phyloP scores from a whole-genome alignment of 2,329 filamentous ascomycete genomes.

The Ramularia collo-cygni region DNA sequence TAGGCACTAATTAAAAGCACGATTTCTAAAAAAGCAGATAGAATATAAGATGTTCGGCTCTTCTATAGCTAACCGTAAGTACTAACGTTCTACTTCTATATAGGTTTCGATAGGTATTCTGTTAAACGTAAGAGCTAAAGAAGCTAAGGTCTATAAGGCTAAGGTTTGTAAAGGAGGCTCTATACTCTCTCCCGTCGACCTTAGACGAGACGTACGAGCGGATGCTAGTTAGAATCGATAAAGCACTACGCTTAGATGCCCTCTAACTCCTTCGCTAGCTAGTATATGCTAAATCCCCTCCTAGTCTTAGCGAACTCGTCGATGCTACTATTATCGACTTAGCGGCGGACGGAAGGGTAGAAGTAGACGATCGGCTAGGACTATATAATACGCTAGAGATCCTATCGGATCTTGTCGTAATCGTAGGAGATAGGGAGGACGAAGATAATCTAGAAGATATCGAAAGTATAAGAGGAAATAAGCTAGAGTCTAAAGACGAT shows the following conservation, averaged over 20 bases:
- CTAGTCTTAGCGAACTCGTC: conserved; percentile 14
- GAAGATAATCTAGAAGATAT: not conserved
- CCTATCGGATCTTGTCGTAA: conserved; percentile 11
- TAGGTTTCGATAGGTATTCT: conserved; percentile 26
- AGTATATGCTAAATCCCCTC: conserved; percentile 15
- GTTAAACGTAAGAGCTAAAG: conserved; percentile 22
- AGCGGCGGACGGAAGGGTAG: conserved; percentile 7
- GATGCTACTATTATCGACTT: conserved; percentile 18
- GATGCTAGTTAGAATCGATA: conserved; percentile 16
- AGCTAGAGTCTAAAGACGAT: conserved; percentile 2
- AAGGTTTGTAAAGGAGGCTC: conserved; percentile 9
- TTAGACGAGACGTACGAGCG: conserved; percentile 25
- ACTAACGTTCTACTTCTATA: not conserved
- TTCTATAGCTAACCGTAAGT: not conserved
- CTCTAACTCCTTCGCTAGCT: conserved; percentile 17
- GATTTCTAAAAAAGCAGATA: conserved; percentile 17
- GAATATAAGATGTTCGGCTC: conserved; percentile 18
- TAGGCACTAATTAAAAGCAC: conserved; percentile 16
- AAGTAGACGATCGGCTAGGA: conserved; percentile 6
- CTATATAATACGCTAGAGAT: conserved; percentile 11
- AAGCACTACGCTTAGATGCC: conserved; percentile 8
- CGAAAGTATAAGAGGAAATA: conserved; percentile 1
- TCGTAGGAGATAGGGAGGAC: conserved; percentile 1
- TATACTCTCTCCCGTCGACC: conserved; percentile 17
- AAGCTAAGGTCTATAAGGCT: conserved; percentile 15